phyloP scores from a whole-genome alignment of 495 filamentous ascomycete species.

The Hypoxylon rickii region DNA sequence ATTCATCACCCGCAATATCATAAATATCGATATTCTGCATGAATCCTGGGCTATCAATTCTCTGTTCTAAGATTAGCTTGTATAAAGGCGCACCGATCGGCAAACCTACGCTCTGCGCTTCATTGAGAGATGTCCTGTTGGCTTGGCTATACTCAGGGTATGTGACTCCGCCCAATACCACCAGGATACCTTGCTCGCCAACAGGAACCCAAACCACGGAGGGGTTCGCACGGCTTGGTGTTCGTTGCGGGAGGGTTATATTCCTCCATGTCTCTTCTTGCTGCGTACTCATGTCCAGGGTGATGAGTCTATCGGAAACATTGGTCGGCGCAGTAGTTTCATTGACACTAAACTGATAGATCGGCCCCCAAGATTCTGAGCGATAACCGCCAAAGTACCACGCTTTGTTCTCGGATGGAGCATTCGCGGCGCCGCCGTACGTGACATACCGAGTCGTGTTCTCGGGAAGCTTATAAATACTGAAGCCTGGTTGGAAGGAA shows the following conservation, averaged over 20 bases:
- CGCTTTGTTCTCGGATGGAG: slow-evolving; percentile 71
- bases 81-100: too few species aligned
- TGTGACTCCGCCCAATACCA: slow-evolving; percentile 70
- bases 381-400: slow-evolving; percentile 74
- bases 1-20: slow-evolving; percentile 60
- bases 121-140: slow-evolving; percentile 40
- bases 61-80: slow-evolving; percentile 39
- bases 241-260: slow-evolving; percentile 52
- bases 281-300: slow-evolving; percentile 62
- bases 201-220: slow-evolving; percentile 76
- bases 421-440: slow-evolving; percentile 64
- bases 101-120: slow-evolving; percentile 48
- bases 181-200: slow-evolving; percentile 62
- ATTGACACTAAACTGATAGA: slow-evolving; percentile 44
- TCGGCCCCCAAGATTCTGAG: slow-evolving; percentile 48
- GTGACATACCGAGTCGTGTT: slow-evolving; percentile 66
- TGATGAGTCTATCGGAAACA: slow-evolving; percentile 60
- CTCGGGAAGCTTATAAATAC: slow-evolving; percentile 41
- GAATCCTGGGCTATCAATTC: slow-evolving; percentile 61
- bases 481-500: slow-evolving; percentile 49
- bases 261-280: slow-evolving; percentile 59
- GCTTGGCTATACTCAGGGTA: slow-evolving; percentile 48
- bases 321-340: slow-evolving; percentile 38
- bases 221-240: slow-evolving; percentile 61
- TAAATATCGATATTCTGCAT: slow-evolving; percentile 72